Base-by-base conservation (phyloP, 1,139 yeast species). In the Williopsis jadinii region DNA sequence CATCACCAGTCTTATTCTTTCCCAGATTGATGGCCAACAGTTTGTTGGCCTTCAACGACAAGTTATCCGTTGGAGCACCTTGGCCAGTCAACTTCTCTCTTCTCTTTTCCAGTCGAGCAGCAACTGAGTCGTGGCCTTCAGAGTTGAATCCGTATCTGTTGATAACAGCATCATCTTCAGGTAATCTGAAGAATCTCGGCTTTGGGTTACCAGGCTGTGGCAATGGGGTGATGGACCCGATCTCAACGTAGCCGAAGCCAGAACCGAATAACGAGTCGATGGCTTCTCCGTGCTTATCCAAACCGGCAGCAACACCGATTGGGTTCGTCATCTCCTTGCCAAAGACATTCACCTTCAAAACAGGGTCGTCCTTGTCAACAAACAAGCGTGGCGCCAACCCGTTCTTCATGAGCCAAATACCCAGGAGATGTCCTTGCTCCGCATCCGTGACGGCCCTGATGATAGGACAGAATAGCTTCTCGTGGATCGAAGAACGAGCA, bases 91-190 rank as follows among this genome's bases (percentile, higher is more conserved):
- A 28, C 8, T 28, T 4, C 36, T 68, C 67, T 44, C 83, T 71
- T 52, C 97, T 75, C 39, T 74, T 56, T 50, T 79, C 74, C 52
- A 90, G 70, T 19, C 80, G 71, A 3, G 79, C 78, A 44, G 81
- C 66, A 28, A 88, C 95, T 31, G 67, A 73, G 53, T 77, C 75
- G 59, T 90, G 97, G 31, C 98, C 98, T 38, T 77, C 73, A 3
- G 97, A 87, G 59, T 92, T 90, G 72, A 92, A 90, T 1, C 98
- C 98, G 58, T 90, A 90, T 48, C 97, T 71, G 64, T 90, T 90
- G 53, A 90, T 87, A 35, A 88, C 95, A 2, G 97, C 97, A 41
- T 77, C 83, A 60, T 92, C 97, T 49, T 77, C 69, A 9, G 85
- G 80, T 45, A 92, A 70, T 55, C 98, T 75, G 67, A 88, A 90